Evolutionary conservation across 495 filamentous ascomycete genomes (phyloP), one percentile per base, ranked within the genome.

Genomic region (Tuber indicum): DNA sequence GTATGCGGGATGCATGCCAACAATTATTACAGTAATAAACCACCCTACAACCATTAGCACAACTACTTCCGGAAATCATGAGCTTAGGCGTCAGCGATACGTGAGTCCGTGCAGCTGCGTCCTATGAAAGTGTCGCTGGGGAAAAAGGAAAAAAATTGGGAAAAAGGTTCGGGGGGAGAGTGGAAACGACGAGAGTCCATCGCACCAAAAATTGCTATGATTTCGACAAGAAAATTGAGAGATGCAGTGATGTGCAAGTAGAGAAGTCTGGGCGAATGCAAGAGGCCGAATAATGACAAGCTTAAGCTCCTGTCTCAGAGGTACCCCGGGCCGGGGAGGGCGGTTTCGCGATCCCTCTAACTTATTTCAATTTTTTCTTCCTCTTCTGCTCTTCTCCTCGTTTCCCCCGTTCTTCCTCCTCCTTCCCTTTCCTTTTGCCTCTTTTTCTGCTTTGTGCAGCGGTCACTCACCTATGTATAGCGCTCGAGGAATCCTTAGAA

Each of bases 271-370:
- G n/a, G 14, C n/a, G 3, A 62, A 62, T 62, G 58, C 26, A 32
- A 32, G 58, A 62, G 58, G 58, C 58, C 58, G 58, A 32, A 66
- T 66, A 66, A 66, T 66, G 26, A 17, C 14, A 66, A 66, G 58
- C 26, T 36, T 66, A 76, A 79, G 73, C 77, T 76, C 79, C 74
- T 21, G 21, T 76, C 73, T 71, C 75, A 58, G 70, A 71, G 32
- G 52, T 73, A 80, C 75, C 72, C 73, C 73, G 70, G 73, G 52
- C 23, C 44, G 26, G 26, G 58, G 26, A 36, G 70, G 62, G 26
- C 42, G 36, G 46, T 69, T 72, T 49, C 58, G 72, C 52, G 70
- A 72, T 62, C 10, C 52, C 23, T 36, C 21, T 23, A 39, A 62
- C 70, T 12, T 41, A 12, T 23, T 70, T n/a, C 42, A 43, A 43